A percentile compares a stretch with the other conserved stretches of the same genome.
Conservation (phyloP, 345 rosid species). For the Anacardium occidentale region DNA sequence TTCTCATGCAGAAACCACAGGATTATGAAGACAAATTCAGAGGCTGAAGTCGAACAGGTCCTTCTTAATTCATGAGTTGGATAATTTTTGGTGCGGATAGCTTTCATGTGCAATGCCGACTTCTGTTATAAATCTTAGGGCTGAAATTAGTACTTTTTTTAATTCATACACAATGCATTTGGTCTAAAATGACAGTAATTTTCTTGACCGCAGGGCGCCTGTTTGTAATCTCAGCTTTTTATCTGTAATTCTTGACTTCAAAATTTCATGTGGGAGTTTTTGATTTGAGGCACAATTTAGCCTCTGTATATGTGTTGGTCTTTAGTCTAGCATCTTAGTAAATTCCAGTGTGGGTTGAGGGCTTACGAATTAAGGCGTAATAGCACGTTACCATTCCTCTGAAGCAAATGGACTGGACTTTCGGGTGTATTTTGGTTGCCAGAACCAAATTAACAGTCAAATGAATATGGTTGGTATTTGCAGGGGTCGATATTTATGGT, state of each 20-base stretch:
- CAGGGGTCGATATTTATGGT: too few relatives aligned
- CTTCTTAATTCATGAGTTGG: neutral
- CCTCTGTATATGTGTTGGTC: neutral
- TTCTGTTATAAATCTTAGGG: neutral
- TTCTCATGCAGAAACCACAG: slow-evolving; percentile 47
- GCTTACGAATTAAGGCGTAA: too few relatives aligned
- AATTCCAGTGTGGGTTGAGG: too few relatives aligned
- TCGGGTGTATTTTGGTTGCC: too few relatives aligned
- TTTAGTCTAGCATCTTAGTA: too few relatives aligned
- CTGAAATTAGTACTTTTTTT: slow-evolving; percentile 5
- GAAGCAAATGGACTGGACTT: too few relatives aligned
- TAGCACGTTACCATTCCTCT: too few relatives aligned
- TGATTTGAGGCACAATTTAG: too few relatives aligned
- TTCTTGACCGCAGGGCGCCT: neutral
- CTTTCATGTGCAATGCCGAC: neutral
- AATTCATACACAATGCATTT: neutral
- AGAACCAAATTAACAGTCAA: too few relatives aligned
- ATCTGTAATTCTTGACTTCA: neutral
- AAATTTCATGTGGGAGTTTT: neutral
- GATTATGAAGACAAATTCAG: slow-evolving; percentile 68
- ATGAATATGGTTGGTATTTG: too few relatives aligned
- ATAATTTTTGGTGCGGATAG: neutral
- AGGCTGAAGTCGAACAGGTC: slow-evolving; percentile 26
- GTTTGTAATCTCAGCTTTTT: neutral
- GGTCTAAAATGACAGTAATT: neutral